These are phyloP conservation scores for Yamadazyma taylorii DNA, from an alignment of 1,139 yeast species.

Conservation along the genomic window DNA sequence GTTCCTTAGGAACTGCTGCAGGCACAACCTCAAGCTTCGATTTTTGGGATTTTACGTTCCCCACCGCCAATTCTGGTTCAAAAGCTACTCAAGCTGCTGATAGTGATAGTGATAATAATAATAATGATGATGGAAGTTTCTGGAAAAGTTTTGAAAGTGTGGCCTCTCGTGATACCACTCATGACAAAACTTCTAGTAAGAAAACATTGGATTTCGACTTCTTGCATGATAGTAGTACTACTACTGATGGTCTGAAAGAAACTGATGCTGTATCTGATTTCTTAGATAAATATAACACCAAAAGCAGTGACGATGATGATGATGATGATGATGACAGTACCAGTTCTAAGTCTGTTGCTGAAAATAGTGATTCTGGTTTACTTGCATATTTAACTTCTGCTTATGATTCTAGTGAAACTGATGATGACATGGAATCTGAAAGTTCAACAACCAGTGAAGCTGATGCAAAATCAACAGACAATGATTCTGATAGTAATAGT, in stretches of 20 bases:
- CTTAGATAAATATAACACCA: background rate
- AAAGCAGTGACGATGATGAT: background rate
- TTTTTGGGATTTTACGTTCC: conserved; percentile 1
- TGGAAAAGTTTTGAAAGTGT: conserved; percentile 12
- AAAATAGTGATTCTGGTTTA: background rate
- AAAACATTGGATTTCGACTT: too few relatives aligned
- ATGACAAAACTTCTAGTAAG: too few relatives aligned
- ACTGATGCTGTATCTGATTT: background rate
- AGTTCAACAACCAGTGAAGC: conserved; percentile 1
- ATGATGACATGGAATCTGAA: conserved; percentile 1
- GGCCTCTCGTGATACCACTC: conserved; percentile 2
- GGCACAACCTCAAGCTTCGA: background rate
- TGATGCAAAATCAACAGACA: background rate
- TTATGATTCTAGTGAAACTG: conserved; percentile 1
- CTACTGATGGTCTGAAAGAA: background rate
- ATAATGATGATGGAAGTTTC: conserved; percentile 4
- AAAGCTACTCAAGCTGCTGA: conserved; percentile 3
- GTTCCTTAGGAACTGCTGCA: background rate
- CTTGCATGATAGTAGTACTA: background rate
- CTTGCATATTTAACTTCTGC: conserved; percentile 4
- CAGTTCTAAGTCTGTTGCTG: background rate
- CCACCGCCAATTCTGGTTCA: background rate
- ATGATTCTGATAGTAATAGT: background rate
- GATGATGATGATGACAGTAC: background rate
- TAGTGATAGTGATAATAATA: conserved; percentile 1